Evolutionary conservation across 768 basidiomycete genomes (phyloP), one percentile per base, ranked within the genome.

Genomic region (Termitomyces sp.): DNA sequence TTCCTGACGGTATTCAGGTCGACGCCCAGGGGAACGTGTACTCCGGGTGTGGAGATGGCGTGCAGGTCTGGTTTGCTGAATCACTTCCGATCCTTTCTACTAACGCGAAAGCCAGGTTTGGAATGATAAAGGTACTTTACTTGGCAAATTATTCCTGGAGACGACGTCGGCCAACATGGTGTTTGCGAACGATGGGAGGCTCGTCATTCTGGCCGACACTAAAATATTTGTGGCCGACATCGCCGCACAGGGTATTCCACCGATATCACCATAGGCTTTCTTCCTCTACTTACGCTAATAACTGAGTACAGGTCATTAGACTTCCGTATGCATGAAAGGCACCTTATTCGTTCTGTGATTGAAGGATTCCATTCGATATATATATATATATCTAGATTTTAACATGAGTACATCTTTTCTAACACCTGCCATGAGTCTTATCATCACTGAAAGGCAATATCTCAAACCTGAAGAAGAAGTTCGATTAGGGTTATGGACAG

Each of bases 21-120:
- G 89, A 91, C 63, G 72, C 72, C 3, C 68, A 76, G 0, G 86
- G 86, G 0, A 89, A 90, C 60, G 80, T 91, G 0, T 91, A 83
- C 66, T 74, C 84, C 0, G 85, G 84, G 1, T 82, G 82, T 55
- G 87, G 82, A n/a, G 89, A 90, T 56, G 88, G 88, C 39, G 79
- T 83, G 0, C 82, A 88, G 27, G 85, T 84, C 36, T 53, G 75
- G 44, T 40, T 44, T 53, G 48, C 20, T 24, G 30, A 37, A 44
- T 20, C 27, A 42, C 8, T 24, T 57, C 13, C 32, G 33, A 34
- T 47, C 51, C 9, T 30, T 33, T 26, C 30, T 27, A 54, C 47
- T 53, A 34, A 52, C 26, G 26, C 48, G 10, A 2, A 27, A 8
- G 39, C 32, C 56, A 81, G 80, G 82, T 87, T 5, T 85, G 83